These are phyloP conservation scores for Paracorniculantispora psalliotae DNA, from an alignment of 2,329 filamentous ascomycete species.

Conservation along the genomic window DNA sequence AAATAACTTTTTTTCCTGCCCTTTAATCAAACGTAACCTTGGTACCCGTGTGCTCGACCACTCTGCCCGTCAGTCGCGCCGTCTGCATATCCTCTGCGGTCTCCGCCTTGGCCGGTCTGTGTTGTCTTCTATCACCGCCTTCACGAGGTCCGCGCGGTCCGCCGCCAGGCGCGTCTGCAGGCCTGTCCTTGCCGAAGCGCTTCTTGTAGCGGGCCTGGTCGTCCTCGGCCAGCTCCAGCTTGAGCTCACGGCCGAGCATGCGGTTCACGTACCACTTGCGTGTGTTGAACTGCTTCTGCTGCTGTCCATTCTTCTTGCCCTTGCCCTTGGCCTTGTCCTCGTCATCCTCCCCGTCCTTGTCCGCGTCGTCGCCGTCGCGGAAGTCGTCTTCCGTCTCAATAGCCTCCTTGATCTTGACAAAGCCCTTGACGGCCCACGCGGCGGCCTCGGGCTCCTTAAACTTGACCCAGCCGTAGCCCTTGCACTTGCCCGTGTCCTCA, in stretches of 20 bases:
- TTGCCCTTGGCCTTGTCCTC: constrained; percentile 35
- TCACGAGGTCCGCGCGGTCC: constrained; percentile 14
- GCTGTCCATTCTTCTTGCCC: constrained; percentile 31
- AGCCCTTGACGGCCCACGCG: constrained; percentile 67
- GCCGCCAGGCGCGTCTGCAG: constrained; percentile 34
- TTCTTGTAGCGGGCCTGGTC: constrained; percentile 87
- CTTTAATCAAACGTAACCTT: constrained; percentile 74
- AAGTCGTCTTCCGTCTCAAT: constrained; percentile 60
- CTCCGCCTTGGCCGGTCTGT: constrained; percentile 35
- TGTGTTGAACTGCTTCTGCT: constrained; percentile 50
- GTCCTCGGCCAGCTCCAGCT: constrained; percentile 92
- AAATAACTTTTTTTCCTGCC: constrained; percentile 11
- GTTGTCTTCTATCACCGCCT: constrained; percentile 26
- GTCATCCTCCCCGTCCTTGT: constrained; percentile 20
- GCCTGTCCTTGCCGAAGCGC: constrained; percentile 73
- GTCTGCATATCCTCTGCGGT: constrained; percentile 44
- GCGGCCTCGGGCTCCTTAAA: constrained; percentile 77
- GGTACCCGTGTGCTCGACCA: constrained; percentile 72
- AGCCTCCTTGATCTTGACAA: constrained; percentile 64
- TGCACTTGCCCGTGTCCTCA: constrained; percentile 95
- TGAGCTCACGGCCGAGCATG: constrained; percentile 72
- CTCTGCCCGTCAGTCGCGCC: constrained; percentile 69
- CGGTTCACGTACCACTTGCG: constrained; percentile 82
- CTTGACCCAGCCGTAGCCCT: constrained; percentile 93
- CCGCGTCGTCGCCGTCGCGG: constrained; percentile 41